These are phyloP conservation scores for Diaporthe sp. DNA, from an alignment of 2,329 filamentous ascomycete genomes.

Conservation along the genomic window DNA sequence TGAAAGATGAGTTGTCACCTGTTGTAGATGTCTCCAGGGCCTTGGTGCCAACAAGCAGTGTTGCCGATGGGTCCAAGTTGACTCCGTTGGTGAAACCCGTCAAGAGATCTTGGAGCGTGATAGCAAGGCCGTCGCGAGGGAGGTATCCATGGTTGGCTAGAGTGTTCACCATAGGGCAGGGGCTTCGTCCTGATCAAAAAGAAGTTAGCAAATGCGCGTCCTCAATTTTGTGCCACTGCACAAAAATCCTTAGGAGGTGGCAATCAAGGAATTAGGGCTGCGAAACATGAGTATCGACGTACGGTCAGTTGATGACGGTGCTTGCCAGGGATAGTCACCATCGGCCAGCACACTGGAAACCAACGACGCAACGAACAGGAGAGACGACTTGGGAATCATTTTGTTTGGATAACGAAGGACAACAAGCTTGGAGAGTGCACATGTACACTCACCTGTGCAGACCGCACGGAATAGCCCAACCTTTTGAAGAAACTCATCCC, in stretches of 20 bases:
- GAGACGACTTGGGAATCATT: neutral
- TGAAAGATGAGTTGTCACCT: conserved; percentile 46
- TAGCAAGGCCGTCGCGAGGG: conserved; percentile 11
- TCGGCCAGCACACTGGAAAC: neutral
- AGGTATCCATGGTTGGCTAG: conserved; percentile 27
- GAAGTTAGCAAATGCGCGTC: neutral
- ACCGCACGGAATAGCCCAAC: neutral
- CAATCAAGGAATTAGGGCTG: no score
- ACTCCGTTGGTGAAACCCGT: neutral
- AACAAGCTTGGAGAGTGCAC: neutral
- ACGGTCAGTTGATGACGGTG: conserved; percentile 14
- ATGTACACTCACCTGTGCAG: no score
- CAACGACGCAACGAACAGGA: neutral
- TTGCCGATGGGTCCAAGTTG: conserved; percentile 25
- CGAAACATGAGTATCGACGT: neutral
- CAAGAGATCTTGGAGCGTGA: conserved; percentile 9
- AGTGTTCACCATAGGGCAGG: conserved; percentile 30
- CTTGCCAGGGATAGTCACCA: conserved; percentile 6
- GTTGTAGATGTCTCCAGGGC: conserved; percentile 46
- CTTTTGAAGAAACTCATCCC: neutral
- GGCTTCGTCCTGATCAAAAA: conserved; percentile 13
- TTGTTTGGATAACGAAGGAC: neutral
- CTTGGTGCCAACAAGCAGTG: conserved; percentile 18
- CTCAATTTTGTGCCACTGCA: neutral
- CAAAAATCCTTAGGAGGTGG: neutral